Conservation (phyloP, 495 filamentous ascomycete species). For the Xylaria cubensis region DNA sequence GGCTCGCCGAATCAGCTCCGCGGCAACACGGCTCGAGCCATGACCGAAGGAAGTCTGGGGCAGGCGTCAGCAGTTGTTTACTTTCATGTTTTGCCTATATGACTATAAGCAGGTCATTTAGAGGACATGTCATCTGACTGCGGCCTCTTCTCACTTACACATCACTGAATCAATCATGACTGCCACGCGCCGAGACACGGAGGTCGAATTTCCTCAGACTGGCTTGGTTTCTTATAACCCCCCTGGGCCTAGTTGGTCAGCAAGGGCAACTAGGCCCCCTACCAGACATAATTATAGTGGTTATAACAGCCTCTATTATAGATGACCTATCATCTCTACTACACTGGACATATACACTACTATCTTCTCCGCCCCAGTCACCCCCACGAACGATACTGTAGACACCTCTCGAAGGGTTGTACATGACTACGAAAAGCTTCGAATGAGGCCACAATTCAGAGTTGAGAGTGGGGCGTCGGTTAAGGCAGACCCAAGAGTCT, state of each 20-base stretch:
- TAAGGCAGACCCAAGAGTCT: conserved; percentile 17
- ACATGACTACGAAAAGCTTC: background rate
- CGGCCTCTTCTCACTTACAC: conserved; percentile 11
- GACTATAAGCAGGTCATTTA: conserved; percentile 6
- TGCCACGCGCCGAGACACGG: conserved; percentile 8
- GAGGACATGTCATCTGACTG: conserved; percentile 25
- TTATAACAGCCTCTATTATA: conserved; percentile 17
- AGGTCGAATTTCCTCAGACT: background rate
- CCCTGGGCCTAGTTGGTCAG: conserved; percentile 10
- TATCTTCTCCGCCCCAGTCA: background rate
- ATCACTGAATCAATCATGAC: conserved; percentile 9
- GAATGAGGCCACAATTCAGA: background rate
- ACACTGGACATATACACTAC: conserved; percentile 2
- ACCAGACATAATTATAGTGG: background rate
- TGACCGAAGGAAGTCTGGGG: conserved; percentile 13
- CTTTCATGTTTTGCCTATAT: conserved; percentile 26
- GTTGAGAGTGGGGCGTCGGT: background rate
- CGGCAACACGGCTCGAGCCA: conserved; percentile 19
- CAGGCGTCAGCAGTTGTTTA: conserved; percentile 23
- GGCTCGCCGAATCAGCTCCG: conserved; percentile 19
- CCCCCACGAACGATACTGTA: conserved; percentile 4
- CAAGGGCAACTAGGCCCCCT: conserved; percentile 14
- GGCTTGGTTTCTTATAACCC: conserved; percentile 6
- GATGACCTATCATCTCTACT: background rate
- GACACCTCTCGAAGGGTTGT: background rate